Base-by-base conservation (phyloP, 1,139 yeast species). In the Taphrina betulina region DNA sequence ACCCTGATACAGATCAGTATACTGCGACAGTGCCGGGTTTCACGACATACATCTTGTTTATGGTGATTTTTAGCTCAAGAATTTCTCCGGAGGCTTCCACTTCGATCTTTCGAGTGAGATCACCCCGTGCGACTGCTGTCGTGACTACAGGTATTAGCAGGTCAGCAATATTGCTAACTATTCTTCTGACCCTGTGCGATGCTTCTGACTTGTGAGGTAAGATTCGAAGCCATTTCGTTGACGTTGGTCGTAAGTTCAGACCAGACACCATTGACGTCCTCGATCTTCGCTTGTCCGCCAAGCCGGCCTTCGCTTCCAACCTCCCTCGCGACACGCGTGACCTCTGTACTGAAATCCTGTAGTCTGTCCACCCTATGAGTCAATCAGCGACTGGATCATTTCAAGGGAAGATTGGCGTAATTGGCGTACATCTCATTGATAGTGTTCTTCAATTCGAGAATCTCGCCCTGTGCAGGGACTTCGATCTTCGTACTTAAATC, bases 211-310 rank as follows among this genome's bases (percentile, higher is more conserved):
- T 86, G 95, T 36, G 88, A 85, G 0, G 95, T 86, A 66, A 86
- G 76, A 69, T 86, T 86, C 53, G 85, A 76, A 24, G 95, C 95
- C 95, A 86, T 86, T 44, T 95, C 95, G 67, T 86, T 86, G 59
- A 86, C 95, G 66, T 86, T 86, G 69, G 85, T 95, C 3, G 95
- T 85, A 56, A 86, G 75, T 69, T 86, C 95, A 66, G 84, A 81
- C 95, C 95, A 86, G 60, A 86, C 86, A 3, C 95, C 95, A 70
- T 86, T 95, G 29, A 87, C 95, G 72, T 87, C 95, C 58, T 83
- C 80, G 29, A 87, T 95, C 68, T 87, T 94, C 8, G 95, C 95
- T 67, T 86, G 95, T 54, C 86, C 92, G 65, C 95, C 95, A 57
- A 87, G 78, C 69, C 86, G 87, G 72, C 95, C 95, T 67, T 87